Base-by-base conservation (phyloP, 768 basidiomycete species). In the Cystobasidium ongulense region DNA sequence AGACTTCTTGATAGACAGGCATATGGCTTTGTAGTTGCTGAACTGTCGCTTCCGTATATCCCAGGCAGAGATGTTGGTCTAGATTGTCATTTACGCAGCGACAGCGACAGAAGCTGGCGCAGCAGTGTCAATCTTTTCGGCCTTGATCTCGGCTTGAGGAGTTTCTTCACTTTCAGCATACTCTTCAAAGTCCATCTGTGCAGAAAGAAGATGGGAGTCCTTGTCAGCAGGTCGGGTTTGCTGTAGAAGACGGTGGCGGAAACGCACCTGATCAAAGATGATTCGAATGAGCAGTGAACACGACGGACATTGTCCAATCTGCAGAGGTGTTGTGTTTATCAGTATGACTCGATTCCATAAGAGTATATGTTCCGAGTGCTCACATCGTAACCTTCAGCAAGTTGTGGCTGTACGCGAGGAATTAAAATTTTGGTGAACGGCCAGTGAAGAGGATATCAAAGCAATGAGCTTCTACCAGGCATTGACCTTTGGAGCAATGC, bases 281-380 rank as follows among this genome's bases (percentile, higher is more conserved):
- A 98, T 90, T 70, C 95, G 84, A 63, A 98, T 91, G 36, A 97
- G 85, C 27, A 98, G 84, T 76, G 91, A 94, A 78, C 96, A 99
- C 80, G 91, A 94, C 0, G 96, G 96, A 83, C 96, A 98, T 63
- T 87, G 93, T 27, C 94, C 95, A 57, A 94, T 87, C 57, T 59
- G 25, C 57, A 29, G 3, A 29, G 57, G 33, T 59, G 57, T 7
- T 29, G 8, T 4, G 23, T 5, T 35, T 13, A 11, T 29, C 25
- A 59, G 33, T 35, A 29, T 23, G 27, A 17, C 25, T 29, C 57
- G 15, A 27, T 59, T 11, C 46, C n/a, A 4, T 50, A 11, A 27
- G 13, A 59, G 25, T 29, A 46, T 29, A n/a, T n/a, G n/a, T 54
- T 13, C 13, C 43, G 21, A 33, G 7, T 53, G 27, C 65, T 50